Evolutionary conservation across 495 filamentous ascomycete species (phyloP).

Genomic region (Trypethelium eluteriae): DNA sequence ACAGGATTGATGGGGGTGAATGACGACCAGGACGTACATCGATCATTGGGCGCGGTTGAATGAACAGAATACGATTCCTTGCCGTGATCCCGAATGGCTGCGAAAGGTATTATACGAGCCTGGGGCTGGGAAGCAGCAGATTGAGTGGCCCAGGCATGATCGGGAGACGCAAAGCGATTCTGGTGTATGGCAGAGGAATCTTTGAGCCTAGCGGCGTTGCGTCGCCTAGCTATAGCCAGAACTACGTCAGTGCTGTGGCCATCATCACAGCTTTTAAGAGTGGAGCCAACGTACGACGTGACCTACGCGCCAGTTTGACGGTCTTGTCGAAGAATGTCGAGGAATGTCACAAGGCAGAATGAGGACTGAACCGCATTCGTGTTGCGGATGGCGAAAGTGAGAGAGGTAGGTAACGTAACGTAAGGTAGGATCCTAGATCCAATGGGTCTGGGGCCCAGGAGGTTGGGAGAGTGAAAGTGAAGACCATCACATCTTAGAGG

Average conservation of each 20-base stretch:
- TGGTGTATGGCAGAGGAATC: not conserved
- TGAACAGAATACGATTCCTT: not conserved
- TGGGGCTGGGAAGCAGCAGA: not conserved
- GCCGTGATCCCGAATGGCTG: not conserved
- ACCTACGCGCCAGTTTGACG: constrained; percentile 2
- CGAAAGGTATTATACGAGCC: not conserved
- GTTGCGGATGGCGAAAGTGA: not conserved
- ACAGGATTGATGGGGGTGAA: not conserved
- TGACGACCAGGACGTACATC: not conserved
- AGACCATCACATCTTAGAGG: not conserved
- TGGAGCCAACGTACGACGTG: not conserved
- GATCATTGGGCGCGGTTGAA: not conserved
- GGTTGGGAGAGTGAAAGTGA: not conserved
- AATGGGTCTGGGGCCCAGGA: not conserved
- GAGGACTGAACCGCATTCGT: not conserved
- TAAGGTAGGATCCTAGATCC: no score
- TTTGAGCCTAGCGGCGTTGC: not conserved
- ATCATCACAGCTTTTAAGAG: not conserved
- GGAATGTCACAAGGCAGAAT: not conserved
- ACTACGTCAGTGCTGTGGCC: no score
- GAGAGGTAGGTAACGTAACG: not conserved
- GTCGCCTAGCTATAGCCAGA: not conserved
- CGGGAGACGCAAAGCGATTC: not conserved
- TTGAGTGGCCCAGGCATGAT: not conserved
- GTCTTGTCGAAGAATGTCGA: not conserved